These are phyloP conservation scores for Geoglossum cookeanum DNA, from an alignment of 2,329 filamentous ascomycete species.

Conservation along the genomic window DNA sequence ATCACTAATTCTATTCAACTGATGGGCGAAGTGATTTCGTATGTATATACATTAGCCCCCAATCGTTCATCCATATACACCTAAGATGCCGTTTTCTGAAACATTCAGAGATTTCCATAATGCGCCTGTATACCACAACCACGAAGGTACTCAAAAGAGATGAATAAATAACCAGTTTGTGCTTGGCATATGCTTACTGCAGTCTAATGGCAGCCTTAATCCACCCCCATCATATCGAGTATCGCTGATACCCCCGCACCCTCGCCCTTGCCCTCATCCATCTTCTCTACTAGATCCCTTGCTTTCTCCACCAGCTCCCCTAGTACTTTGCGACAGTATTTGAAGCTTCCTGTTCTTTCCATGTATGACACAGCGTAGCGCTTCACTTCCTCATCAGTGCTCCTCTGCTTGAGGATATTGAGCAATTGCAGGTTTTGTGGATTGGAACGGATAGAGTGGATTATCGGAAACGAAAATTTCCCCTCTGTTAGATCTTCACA, in stretches of 20 bases:
- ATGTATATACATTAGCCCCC: not conserved
- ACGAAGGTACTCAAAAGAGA: not conserved
- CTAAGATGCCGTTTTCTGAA: not conserved
- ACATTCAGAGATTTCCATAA: not conserved
- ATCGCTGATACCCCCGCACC: conserved; percentile 3
- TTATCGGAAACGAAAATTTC: conserved; percentile 91
- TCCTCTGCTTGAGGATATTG: conserved; percentile 85
- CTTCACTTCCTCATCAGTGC: conserved; percentile 72
- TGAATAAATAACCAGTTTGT: not conserved
- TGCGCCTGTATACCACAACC: not conserved
- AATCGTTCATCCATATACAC: not conserved
- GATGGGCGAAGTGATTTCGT: not conserved
- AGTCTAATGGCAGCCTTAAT: conserved; percentile 1
- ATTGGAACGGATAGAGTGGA: conserved; percentile 72
- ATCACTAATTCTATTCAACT: not conserved
- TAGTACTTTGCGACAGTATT: conserved; percentile 49
- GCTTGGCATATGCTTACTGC: not conserved
- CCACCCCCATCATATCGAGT: conserved; percentile 3
- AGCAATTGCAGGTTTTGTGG: conserved; percentile 60
- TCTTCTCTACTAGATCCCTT: not conserved
- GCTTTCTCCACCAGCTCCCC: conserved; percentile 5
- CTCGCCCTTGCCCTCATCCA: conserved; percentile 6
- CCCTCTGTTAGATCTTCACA: conserved; percentile 93
- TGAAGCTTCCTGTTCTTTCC: conserved; percentile 76
- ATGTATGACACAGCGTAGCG: conserved; percentile 80